These are phyloP conservation scores for Metschnikowia anglica DNA, from an alignment of 805 yeast genomes.

Conservation along the genomic window DNA sequence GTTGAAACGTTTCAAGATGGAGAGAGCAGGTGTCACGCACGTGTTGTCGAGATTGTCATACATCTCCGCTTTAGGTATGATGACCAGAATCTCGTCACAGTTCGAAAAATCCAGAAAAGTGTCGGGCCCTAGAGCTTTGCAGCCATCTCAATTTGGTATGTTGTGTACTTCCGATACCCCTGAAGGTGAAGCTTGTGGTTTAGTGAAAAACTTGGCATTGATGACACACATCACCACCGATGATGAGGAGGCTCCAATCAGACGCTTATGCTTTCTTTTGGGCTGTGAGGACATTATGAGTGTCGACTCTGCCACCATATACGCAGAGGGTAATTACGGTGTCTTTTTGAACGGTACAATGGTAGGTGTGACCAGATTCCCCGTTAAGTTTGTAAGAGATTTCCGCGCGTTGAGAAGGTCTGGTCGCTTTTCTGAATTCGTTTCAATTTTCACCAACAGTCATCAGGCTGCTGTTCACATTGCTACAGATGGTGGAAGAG, in stretches of 20 bases:
- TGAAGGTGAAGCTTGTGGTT: conserved; percentile 99
- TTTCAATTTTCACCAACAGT: conserved; percentile 83
- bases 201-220: conserved; percentile 92
- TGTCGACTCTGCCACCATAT: conserved; percentile 80
- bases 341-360: conserved; percentile 92
- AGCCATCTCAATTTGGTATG: conserved; percentile 99
- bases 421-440: conserved; percentile 84
- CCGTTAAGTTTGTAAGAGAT: conserved; percentile 72
- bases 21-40: conserved; percentile 98
- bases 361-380: conserved; percentile 84
- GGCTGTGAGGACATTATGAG: conserved; percentile 88
- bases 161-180: conserved; percentile 98
- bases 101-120: conserved; percentile 97
- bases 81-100: conserved; percentile 99
- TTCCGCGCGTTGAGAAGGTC: conserved; percentile 81
- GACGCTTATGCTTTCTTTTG: conserved; percentile 67
- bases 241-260: conserved; percentile 90
- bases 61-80: conserved; percentile 96
- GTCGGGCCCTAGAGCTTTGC: conserved; percentile 97
- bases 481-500: conserved; percentile 98
- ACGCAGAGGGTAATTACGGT: conserved; percentile 75
- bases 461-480: conserved; percentile 94
- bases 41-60: conserved; percentile 88
- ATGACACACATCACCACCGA: conserved; percentile 99
- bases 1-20: conserved; percentile 97